Percentiles rank a stretch among this genome's conserved stretches.
These are phyloP conservation scores for Melaleuca alternifolia DNA, from an alignment of 345 rosid species.

Conservation along the genomic window DNA sequence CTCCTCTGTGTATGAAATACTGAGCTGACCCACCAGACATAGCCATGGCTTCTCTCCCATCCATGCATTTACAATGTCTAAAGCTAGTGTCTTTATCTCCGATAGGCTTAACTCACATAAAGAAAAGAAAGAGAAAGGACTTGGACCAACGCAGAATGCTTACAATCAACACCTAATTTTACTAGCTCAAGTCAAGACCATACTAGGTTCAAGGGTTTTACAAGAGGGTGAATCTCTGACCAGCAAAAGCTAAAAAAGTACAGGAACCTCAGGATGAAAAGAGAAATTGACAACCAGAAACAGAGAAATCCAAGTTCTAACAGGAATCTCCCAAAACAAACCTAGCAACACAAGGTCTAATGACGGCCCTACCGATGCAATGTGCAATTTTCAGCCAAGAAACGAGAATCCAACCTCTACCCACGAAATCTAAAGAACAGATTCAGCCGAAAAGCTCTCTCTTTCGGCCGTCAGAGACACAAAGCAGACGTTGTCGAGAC, in stretches of 20 bases:
- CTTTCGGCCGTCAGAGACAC: constrained; percentile 2
- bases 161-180: background rate
- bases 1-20: constrained; percentile 72
- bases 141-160: background rate
- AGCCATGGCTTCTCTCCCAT: constrained; percentile 90
- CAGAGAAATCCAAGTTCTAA: background rate
- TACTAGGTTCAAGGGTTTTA: background rate
- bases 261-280: background rate
- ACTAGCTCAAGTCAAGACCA: background rate
- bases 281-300: background rate
- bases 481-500: background rate
- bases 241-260: background rate
- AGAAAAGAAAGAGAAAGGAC: background rate
- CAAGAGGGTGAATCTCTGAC: background rate
- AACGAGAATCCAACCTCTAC: background rate
- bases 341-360: background rate
- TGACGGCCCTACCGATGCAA: background rate
- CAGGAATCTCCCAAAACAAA: background rate
- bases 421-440: background rate
- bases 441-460: constrained; percentile 4
- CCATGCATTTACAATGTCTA: constrained; percentile 76
- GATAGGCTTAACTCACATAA: background rate
- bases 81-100: background rate
- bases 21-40: constrained; percentile 71
- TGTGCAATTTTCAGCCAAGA: background rate